Percentiles rank a stretch among this genome's conserved stretches.
Evolutionary conservation across 2,329 filamentous ascomycete species (phyloP).

Genomic region (Drechslerella stenobrocha): DNA sequence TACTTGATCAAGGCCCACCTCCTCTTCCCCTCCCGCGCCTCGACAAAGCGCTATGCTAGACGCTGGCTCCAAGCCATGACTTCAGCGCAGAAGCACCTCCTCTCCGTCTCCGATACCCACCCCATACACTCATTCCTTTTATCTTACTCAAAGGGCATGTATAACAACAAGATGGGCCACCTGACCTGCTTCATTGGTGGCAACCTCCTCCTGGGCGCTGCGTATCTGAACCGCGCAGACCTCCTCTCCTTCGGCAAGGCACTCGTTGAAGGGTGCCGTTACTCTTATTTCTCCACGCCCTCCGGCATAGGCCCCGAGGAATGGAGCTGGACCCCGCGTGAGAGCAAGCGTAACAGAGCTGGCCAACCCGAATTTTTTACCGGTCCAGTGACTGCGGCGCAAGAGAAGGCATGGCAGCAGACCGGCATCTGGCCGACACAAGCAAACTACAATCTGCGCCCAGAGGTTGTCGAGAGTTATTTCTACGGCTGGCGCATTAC

Average conservation of each 20-base stretch:
- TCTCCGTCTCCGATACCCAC: constrained; percentile 51
- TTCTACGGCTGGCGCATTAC: constrained; percentile 87
- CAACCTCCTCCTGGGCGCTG: constrained; percentile 79
- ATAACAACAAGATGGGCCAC: constrained; percentile 54
- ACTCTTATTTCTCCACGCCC: constrained; percentile 69
- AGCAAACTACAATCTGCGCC: constrained; percentile 68
- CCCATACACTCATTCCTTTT: constrained; percentile 33
- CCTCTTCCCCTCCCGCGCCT: constrained; percentile 65
- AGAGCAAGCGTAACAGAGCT: constrained; percentile 51
- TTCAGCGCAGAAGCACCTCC: constrained; percentile 71
- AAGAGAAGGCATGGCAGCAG: constrained; percentile 48
- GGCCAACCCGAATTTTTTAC: constrained; percentile 11
- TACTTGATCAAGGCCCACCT: constrained; percentile 91
- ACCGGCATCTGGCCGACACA: constrained; percentile 72
- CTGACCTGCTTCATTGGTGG: constrained; percentile 82
- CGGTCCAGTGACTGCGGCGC: constrained; percentile 9
- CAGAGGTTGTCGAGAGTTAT: constrained; percentile 79
- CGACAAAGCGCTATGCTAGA: constrained; percentile 69
- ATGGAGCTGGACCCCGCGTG: constrained; percentile 66
- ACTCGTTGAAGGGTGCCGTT: constrained; percentile 72
- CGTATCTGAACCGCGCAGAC: constrained; percentile 62
- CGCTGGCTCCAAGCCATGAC: constrained; percentile 76
- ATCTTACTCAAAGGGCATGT: constrained; percentile 28
- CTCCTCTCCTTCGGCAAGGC: constrained; percentile 72
- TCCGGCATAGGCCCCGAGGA: constrained; percentile 77